phyloP scores from a whole-genome alignment of 2,329 filamentous ascomycete species.

The Pleoardoris graminearum region DNA sequence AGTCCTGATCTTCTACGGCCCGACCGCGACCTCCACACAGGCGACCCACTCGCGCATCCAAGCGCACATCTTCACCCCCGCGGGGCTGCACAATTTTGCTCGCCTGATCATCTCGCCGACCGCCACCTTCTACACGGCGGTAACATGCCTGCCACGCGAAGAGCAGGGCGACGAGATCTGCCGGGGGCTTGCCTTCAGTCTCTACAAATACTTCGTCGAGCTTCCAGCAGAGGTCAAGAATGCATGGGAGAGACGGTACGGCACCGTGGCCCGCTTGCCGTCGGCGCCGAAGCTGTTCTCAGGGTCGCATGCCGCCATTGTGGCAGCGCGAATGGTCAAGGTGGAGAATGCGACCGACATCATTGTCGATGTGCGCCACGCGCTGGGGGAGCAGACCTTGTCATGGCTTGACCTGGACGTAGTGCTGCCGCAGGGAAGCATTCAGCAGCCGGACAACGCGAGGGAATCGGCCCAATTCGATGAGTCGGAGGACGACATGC shows the following conservation, averaged over 20 bases:
- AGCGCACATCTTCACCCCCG: constrained; percentile 86
- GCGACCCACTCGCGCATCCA: constrained; percentile 92
- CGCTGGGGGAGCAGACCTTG: constrained; percentile 78
- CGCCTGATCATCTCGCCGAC: constrained; percentile 92
- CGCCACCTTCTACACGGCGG: constrained; percentile 86
- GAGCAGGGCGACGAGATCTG: constrained; percentile 95
- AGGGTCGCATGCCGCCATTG: constrained; percentile 88
- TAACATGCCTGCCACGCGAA: constrained; percentile 86
- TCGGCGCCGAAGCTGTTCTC: constrained; percentile 75
- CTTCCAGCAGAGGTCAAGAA: constrained; percentile 76
- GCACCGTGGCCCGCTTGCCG: constrained; percentile 59
- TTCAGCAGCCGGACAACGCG: constrained; percentile 48
- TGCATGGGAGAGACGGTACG: constrained; percentile 62
- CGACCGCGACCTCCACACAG: constrained; percentile 85
- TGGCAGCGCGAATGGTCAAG: constrained; percentile 81
- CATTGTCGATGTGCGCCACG: constrained; percentile 71
- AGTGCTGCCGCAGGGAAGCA: constrained; percentile 76
- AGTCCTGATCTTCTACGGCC: constrained; percentile 87
- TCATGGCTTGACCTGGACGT: constrained; percentile 88
- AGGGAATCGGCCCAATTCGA: constrained; percentile 62
- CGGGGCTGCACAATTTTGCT: constrained; percentile 85
- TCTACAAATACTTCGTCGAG: constrained; percentile 93
- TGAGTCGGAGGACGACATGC: constrained; percentile 65
- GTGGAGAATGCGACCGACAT: constrained; percentile 77
- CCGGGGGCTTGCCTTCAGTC: constrained; percentile 85